phyloP scores from a whole-genome alignment of 1,284 basidiomycete genomes.

The Apiotrichum gamsii region DNA sequence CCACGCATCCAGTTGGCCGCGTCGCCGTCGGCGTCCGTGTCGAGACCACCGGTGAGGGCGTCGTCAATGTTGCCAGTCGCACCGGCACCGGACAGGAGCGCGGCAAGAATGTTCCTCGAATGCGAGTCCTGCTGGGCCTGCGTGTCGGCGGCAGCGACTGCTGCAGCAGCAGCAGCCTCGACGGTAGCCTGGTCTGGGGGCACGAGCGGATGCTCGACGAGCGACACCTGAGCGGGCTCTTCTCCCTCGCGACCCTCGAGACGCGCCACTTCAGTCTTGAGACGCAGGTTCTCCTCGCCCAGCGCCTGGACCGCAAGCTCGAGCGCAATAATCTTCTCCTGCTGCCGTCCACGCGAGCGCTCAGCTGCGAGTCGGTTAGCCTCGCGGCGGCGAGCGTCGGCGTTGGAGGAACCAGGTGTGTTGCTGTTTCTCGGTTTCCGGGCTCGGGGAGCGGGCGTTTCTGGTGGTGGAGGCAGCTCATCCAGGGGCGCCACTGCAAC shows the following conservation, averaged over 20 bases:
- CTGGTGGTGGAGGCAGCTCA: not conserved
- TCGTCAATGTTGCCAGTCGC: constrained; percentile 8
- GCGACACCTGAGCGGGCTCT: not conserved
- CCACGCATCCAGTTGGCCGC: constrained; percentile 33
- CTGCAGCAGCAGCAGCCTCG: constrained; percentile 3
- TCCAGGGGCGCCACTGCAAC: not conserved
- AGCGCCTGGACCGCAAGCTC: constrained; percentile 32
- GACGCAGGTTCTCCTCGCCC: constrained; percentile 36
- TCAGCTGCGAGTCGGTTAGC: constrained; percentile 45
- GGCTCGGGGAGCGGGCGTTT: not conserved
- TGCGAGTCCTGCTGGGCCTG: constrained; percentile 25
- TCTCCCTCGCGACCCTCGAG: constrained; percentile 18
- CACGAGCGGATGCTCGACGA: not conserved
- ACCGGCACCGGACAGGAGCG: constrained; percentile 26
- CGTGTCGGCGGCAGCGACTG: constrained; percentile 1
- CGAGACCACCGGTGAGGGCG: constrained; percentile 20
- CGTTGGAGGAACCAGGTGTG: constrained; percentile 10
- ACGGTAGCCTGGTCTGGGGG: not conserved
- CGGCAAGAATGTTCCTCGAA: constrained; percentile 36
- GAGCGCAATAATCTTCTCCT: constrained; percentile 33
- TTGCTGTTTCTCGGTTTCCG: not conserved
- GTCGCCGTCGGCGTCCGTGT: constrained; percentile 20
- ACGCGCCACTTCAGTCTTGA: constrained; percentile 34
- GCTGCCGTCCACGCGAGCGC: constrained; percentile 34
- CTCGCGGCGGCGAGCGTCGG: constrained; percentile 37